A percentile compares a stretch with the other conserved stretches of the same genome.
These are phyloP conservation scores for Citrullus amarus DNA, from an alignment of 306 rosid genomes.

Conservation along the genomic window DNA sequence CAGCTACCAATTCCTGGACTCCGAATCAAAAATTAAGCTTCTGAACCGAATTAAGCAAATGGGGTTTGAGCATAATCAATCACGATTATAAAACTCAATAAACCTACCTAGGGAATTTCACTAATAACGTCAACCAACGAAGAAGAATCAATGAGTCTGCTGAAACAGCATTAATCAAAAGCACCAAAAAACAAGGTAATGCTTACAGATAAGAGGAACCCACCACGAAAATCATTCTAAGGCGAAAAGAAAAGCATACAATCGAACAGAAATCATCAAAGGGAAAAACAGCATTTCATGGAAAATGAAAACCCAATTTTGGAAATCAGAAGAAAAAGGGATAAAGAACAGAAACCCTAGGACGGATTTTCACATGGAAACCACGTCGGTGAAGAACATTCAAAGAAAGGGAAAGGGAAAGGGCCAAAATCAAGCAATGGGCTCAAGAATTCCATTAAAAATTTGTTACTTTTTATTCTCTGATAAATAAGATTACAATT, in stretches of 20 bases:
- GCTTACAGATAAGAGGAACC: neutral
- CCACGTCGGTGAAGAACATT: neutral
- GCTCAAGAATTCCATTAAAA: neutral
- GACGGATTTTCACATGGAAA: neutral
- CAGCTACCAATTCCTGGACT: neutral
- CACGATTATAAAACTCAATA: neutral
- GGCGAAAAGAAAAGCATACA: neutral
- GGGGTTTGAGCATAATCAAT: neutral
- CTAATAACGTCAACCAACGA: neutral
- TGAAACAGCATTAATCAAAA: neutral
- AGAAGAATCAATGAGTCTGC: neutral
- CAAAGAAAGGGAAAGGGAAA: conserved; percentile 1
- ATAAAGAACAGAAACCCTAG: neutral
- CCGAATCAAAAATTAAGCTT: neutral
- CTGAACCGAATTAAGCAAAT: neutral
- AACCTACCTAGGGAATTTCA: neutral
- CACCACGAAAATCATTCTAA: neutral
- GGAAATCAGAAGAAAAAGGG: neutral
- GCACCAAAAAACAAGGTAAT: neutral
- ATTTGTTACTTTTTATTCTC: neutral
- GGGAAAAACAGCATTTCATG: neutral
- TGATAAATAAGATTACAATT: neutral
- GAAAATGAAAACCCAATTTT: neutral
- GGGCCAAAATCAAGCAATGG: neutral
- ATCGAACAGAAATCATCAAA: neutral